Conservation (phyloP, 371 early-diverging fungal genomes). For the Fennellomyces sp. region DNA sequence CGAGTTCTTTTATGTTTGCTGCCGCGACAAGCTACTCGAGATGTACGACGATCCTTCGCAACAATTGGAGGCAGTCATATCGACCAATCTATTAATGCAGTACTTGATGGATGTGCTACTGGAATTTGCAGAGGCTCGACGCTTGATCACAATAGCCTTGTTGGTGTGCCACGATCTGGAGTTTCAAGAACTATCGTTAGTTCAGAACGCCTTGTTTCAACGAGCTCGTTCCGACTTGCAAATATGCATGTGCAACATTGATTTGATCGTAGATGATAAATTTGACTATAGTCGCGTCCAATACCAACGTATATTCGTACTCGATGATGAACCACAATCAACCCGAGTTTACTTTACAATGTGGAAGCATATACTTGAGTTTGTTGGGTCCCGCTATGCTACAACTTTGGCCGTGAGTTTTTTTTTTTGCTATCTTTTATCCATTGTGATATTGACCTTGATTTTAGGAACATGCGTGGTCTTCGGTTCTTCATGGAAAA, state of each 20-base stretch:
- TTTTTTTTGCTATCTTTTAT: background rate
- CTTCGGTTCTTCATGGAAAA: background rate
- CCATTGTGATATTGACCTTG: background rate
- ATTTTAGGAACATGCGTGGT: background rate
- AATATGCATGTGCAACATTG: no score
- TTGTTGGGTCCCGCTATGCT: background rate
- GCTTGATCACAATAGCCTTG: background rate
- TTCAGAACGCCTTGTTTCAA: slow-evolving; percentile 1
- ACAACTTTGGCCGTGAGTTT: no score
- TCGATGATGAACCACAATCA: no score
- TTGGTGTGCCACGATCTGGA: background rate
- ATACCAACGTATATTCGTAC: no score
- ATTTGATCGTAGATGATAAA: no score
- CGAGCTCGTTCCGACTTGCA: background rate
- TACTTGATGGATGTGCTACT: background rate
- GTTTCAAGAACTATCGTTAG: background rate
- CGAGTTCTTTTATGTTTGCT: background rate
- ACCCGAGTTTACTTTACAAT: no score
- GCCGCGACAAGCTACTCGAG: background rate
- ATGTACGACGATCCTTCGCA: slow-evolving; percentile 1
- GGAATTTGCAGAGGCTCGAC: background rate
- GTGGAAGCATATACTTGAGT: background rate
- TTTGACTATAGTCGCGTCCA: no score
- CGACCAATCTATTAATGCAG: background rate
- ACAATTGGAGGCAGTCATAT: background rate